Conservation (phyloP, 2,329 filamentous ascomycete species). For the Penicillium sp. region DNA sequence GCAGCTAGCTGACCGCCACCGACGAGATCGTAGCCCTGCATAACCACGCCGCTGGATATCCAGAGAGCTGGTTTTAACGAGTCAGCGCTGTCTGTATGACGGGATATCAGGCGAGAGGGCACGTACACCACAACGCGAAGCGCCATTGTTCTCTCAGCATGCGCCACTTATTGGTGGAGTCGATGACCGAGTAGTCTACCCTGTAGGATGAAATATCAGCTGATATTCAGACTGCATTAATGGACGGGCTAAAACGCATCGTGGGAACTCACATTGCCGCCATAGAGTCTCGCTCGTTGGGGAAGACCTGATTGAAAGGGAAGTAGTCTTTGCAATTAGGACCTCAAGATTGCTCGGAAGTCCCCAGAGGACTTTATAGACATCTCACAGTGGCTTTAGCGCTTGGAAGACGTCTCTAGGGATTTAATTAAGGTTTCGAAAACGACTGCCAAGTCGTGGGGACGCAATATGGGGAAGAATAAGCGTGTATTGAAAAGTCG, state of each 20-base stretch:
- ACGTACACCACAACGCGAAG: slow-evolving; percentile 33
- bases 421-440: neutral
- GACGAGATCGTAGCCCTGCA: slow-evolving; percentile 37
- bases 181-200: slow-evolving; percentile 19
- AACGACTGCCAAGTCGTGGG: neutral
- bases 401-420: neutral
- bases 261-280: neutral
- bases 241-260: neutral
- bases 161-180: slow-evolving; percentile 32
- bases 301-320: neutral
- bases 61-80: slow-evolving; percentile 26
- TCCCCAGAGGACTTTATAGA: neutral
- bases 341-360: neutral
- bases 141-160: slow-evolving; percentile 30
- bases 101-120: neutral
- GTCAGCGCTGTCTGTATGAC: neutral
- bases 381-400: neutral
- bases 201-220: neutral
- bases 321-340: neutral
- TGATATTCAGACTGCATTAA: neutral
- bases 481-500: neutral
- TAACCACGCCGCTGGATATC: slow-evolving; percentile 34
- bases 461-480: neutral
- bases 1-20: slow-evolving; percentile 35
- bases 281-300: neutral